Conservation (phyloP, 768 basidiomycete species). For the Chalciporus pseudorubinellus region DNA sequence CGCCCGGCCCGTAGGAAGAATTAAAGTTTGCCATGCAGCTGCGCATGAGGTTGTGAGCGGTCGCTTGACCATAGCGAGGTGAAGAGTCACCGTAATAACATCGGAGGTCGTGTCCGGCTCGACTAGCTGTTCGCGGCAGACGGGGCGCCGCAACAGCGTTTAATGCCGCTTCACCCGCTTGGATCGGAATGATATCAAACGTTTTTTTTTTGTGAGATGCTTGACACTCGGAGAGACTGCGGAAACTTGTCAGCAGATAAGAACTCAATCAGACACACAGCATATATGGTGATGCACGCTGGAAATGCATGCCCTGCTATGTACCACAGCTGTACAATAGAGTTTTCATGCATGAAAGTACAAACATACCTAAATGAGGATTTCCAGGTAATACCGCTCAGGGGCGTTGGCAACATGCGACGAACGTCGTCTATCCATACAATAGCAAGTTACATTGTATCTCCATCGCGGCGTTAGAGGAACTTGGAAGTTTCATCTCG, state of each 20-base stretch:
- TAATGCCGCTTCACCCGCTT: slow-evolving; percentile 10
- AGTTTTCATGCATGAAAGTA: slow-evolving; percentile 13
- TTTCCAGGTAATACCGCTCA: slow-evolving; percentile 27
- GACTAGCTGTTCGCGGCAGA: background rate
- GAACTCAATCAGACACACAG: slow-evolving; percentile 20
- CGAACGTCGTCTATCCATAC: slow-evolving; percentile 6
- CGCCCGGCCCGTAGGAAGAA: slow-evolving; percentile 13
- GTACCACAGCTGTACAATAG: slow-evolving; percentile 20
- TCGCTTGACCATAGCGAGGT: slow-evolving; percentile 11
- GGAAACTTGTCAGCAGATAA: slow-evolving; percentile 20
- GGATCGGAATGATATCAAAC: slow-evolving; percentile 19
- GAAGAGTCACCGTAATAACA: slow-evolving; percentile 9
- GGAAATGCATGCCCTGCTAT: slow-evolving; percentile 22
- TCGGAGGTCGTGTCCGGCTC: slow-evolving; percentile 14
- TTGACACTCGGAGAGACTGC: slow-evolving; percentile 5
- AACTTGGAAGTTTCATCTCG: slow-evolving; percentile 14
- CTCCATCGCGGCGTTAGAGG: slow-evolving; percentile 28
- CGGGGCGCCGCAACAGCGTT: background rate
- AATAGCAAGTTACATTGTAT: slow-evolving; percentile 10
- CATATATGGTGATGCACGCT: slow-evolving; percentile 27
- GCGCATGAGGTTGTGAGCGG: background rate
- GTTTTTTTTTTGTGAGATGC: slow-evolving; percentile 11
- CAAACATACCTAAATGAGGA: slow-evolving; percentile 7
- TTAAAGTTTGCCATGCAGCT: slow-evolving; percentile 11
- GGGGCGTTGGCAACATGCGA: slow-evolving; percentile 25